Percentiles rank a stretch among this genome's conserved stretches.
phyloP scores from a whole-genome alignment of 768 basidiomycete genomes.

The Russula sp. region DNA sequence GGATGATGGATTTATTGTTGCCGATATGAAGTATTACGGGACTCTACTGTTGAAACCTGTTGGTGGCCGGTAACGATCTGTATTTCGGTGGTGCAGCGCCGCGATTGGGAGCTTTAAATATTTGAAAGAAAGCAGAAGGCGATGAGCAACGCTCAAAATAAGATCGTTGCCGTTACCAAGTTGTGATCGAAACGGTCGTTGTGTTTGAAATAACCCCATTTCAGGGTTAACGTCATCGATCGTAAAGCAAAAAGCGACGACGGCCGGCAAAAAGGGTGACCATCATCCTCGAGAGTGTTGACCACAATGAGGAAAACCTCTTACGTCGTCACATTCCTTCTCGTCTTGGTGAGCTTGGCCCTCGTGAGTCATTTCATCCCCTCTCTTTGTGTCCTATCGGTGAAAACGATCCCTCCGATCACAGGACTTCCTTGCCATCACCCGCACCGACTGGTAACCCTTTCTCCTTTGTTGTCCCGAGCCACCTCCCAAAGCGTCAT shows the following conservation, averaged over 20 bases:
- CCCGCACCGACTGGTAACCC: conserved; percentile 59
- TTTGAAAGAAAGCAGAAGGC: not conserved
- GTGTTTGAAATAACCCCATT: not conserved
- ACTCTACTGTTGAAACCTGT: not conserved
- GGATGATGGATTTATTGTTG: not conserved
- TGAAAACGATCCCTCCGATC: not conserved
- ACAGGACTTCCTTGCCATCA: conserved; percentile 53
- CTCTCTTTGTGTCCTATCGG: not conserved
- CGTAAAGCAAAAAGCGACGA: not conserved
- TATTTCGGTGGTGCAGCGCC: not conserved
- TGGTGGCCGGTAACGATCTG: not conserved
- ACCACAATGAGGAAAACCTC: conserved; percentile 59
- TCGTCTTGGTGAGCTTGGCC: conserved; percentile 43
- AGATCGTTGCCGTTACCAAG: not conserved
- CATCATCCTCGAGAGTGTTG: not conserved
- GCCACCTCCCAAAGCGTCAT: not conserved
- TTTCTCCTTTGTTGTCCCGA: conserved; percentile 14
- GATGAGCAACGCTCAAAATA: not conserved
- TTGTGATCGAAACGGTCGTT: not conserved
- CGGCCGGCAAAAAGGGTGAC: not conserved
- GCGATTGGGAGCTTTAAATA: not conserved
- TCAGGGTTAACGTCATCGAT: conserved; percentile 7
- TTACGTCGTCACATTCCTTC: conserved; percentile 58
- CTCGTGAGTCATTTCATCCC: conserved; percentile 39
- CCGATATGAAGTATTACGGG: conserved; percentile 8